Base-by-base conservation (phyloP, 495 filamentous ascomycete genomes). In the Penicillium macrosclerotiorum region DNA sequence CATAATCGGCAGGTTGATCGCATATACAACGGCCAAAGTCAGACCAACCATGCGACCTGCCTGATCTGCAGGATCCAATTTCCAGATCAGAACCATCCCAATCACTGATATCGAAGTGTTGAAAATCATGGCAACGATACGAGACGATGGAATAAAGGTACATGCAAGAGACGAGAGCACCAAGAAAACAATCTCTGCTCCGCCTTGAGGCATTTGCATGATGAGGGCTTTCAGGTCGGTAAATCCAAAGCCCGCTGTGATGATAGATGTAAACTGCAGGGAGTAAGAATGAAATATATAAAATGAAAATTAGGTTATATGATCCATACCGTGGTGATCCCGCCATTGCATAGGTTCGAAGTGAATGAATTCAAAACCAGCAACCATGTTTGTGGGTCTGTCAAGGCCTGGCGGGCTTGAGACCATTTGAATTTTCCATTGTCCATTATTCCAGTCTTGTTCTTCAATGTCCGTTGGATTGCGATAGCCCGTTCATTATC, bases 81-180 rank as follows among this genome's bases (percentile, higher is more conserved):
- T 73, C 37, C 81, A 77, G 9, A 85, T 79, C 1, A 86, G 69
- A 5, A 77, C 57, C 63, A 82, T 69, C 11, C 82, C 81, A 5
- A 82, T 29, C n/a, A 84, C 69, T 2, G 66, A 55, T 14, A 62
- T 45, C 5, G 54, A 37, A 0, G 58, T 62, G 39, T 63, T 64
- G 13, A 68, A 16, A 2, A 59, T 64, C 65, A 71, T 71, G 39
- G 54, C 60, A 26, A 59, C 29, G 30, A 62, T 64, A 20, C 61
- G 67, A 20, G 48, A 60, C 5, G 50, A 60, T 20, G 33, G 57
- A 35, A 68, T 45, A 3, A 42, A 60, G 0, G 64, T 69, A 11
- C 59, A 63, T 5, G 63, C 42, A 6, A 47, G 37, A 1, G 65
- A 62, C 17, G 62, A 65, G 0, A 73, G 37, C 17, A 66, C 22